Conservation (phyloP, 306 rosid genomes). For the Cajanus cajan region DNA sequence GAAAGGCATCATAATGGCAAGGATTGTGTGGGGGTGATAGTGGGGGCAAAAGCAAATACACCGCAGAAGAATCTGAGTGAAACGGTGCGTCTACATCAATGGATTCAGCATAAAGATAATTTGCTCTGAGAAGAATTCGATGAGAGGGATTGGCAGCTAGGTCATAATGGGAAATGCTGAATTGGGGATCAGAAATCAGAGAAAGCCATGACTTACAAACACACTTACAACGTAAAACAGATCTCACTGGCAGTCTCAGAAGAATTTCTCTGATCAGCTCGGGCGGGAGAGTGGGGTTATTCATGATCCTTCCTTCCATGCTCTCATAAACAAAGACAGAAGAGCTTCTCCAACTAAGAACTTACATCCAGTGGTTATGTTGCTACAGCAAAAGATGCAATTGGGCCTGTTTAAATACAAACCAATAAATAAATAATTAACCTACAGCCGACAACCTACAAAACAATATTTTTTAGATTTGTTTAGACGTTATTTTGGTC, state of each 20-base stretch:
- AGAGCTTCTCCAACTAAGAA: no score
- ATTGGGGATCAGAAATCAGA: not conserved
- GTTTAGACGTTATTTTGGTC: no score
- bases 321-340: no score
- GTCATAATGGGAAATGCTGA: constrained; percentile 2
- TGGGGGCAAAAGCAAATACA: not conserved
- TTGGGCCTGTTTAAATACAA: no score
- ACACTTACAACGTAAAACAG: not conserved
- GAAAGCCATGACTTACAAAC: constrained; percentile 10
- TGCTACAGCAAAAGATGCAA: no score
- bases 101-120: not conserved
- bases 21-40: not conserved
- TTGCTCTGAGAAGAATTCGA: not conserved
- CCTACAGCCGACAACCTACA: no score
- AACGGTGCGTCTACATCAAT: not conserved
- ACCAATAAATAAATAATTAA: no score
- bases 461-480: no score
- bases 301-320: not conserved
- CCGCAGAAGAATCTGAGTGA: not conserved
- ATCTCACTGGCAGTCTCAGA: constrained; percentile 10
- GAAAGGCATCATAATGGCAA: no score
- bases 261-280: not conserved
- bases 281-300: not conserved
- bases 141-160: not conserved
- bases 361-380: no score